These are phyloP conservation scores for Leishmania turanica DNA, from an alignment of 208 protist species.

Conservation along the genomic window DNA sequence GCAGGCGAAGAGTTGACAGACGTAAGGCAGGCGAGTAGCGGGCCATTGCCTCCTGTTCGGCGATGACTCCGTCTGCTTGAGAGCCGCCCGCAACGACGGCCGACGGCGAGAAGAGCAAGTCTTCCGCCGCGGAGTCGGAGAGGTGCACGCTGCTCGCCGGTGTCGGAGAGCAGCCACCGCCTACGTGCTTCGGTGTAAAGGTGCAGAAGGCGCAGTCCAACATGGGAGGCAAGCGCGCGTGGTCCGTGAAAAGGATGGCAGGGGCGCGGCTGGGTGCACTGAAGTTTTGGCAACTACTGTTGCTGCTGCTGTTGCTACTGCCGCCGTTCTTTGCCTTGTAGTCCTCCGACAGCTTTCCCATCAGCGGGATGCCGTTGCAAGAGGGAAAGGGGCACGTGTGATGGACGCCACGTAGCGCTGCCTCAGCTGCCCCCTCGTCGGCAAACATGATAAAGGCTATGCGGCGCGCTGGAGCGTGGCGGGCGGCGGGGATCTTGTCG, in stretches of 20 bases:
- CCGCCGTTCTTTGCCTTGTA: conserved; percentile 14
- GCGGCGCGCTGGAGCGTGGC: conserved; percentile 23
- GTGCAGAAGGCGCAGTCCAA: not conserved
- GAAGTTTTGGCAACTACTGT: conserved; percentile 1
- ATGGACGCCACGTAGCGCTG: conserved; percentile 38
- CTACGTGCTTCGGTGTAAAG: not conserved
- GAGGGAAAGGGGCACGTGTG: conserved; percentile 39
- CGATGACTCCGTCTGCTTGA: not conserved
- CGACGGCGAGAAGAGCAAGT: not conserved
- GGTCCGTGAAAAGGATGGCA: not conserved
- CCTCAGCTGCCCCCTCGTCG: conserved; percentile 35
- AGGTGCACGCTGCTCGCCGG: conserved; percentile 6
- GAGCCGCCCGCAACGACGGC: not conserved
- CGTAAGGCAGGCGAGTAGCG: conserved; percentile 3
- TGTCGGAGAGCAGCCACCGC: conserved; percentile 1
- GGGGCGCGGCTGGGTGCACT: not conserved
- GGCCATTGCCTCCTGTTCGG: conserved; percentile 1
- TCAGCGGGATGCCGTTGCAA: conserved; percentile 46
- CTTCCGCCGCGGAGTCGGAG: conserved; percentile 9
- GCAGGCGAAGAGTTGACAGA: not conserved
- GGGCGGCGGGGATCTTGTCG: conserved; percentile 24
- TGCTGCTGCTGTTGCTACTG: conserved; percentile 4
- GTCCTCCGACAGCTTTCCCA: conserved; percentile 47
- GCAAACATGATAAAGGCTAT: conserved; percentile 57
- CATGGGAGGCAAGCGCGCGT: not conserved